Conservation (phyloP, 2,329 filamentous ascomycete species). For the Dryadomyces quercus-mongolicae region DNA sequence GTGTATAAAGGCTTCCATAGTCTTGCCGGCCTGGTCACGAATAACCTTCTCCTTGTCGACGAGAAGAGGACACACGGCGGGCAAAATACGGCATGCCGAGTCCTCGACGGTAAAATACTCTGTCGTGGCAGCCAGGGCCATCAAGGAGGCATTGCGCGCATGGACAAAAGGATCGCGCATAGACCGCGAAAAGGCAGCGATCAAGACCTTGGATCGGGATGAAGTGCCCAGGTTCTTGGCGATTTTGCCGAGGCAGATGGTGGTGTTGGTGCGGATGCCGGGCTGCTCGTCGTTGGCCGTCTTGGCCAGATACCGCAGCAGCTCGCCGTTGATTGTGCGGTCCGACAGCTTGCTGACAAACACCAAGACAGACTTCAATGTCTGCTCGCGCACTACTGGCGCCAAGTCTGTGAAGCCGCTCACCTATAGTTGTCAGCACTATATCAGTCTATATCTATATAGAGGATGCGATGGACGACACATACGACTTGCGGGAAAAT, state of each 20-base stretch:
- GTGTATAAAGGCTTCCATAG: conserved; percentile 73
- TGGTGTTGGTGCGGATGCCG: conserved; percentile 94
- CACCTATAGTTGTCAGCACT: conserved; percentile 36
- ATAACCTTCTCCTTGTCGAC: conserved; percentile 95
- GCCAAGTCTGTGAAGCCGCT: conserved; percentile 89
- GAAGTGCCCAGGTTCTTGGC: conserved; percentile 72
- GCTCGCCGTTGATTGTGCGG: conserved; percentile 82
- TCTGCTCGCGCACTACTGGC: conserved; percentile 88
- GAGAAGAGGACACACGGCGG: conserved; percentile 69
- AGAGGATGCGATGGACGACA: conserved; percentile 1
- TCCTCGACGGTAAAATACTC: conserved; percentile 88
- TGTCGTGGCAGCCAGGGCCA: conserved; percentile 73
- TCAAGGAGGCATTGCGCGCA: conserved; percentile 75
- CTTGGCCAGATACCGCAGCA: conserved; percentile 82
- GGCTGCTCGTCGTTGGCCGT: conserved; percentile 97
- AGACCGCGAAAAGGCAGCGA: conserved; percentile 82
- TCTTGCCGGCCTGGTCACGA: conserved; percentile 82
- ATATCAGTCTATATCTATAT: not conserved
- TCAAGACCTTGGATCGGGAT: conserved; percentile 77
- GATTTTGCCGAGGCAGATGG: conserved; percentile 93
- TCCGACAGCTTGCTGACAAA: conserved; percentile 86
- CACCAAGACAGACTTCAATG: conserved; percentile 82
- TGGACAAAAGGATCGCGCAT: conserved; percentile 91
- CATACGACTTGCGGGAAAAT: conserved; percentile 86
- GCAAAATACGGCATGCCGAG: conserved; percentile 71